Evolutionary conservation across 2,329 filamentous ascomycete species (phyloP).

Genomic region (Magnaporthiopsis poae): DNA sequence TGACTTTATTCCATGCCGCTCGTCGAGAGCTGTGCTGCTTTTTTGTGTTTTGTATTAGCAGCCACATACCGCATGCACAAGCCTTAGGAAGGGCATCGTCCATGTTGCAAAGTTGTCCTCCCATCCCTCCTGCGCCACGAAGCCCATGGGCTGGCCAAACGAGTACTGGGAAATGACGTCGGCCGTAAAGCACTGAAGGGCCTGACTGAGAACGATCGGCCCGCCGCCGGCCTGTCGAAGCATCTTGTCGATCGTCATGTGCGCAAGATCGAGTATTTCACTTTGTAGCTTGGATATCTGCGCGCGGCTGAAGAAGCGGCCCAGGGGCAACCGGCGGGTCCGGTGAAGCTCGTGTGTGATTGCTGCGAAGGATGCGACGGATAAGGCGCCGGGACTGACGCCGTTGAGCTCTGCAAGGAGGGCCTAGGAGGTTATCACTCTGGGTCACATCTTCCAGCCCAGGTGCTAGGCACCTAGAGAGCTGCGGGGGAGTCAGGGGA

Average conservation of each 20-base stretch:
- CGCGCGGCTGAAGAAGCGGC: conserved; percentile 17
- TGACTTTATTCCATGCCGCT: neutral
- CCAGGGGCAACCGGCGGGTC: conserved; percentile 15
- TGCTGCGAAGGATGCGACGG: conserved; percentile 14
- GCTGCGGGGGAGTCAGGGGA: no score
- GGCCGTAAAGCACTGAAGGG: conserved; percentile 15
- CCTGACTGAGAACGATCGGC: conserved; percentile 10
- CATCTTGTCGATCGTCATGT: conserved; percentile 13
- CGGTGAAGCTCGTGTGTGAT: conserved; percentile 17
- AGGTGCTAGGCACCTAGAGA: no score
- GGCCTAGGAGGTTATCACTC: neutral
- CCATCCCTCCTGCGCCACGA: conserved; percentile 19
- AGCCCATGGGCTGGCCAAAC: conserved; percentile 15
- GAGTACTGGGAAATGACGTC: conserved; percentile 22
- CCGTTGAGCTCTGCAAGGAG: neutral
- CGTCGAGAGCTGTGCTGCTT: conserved; percentile 1
- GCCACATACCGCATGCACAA: conserved; percentile 18
- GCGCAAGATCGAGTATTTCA: conserved; percentile 12
- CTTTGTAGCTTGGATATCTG: conserved; percentile 15
- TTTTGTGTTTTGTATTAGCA: neutral
- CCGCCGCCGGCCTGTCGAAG: conserved; percentile 5
- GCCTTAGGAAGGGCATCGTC: conserved; percentile 23
- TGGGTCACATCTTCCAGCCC: no score
- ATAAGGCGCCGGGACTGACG: conserved; percentile 10
- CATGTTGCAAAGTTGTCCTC: conserved; percentile 26